A percentile compares a stretch with the other conserved stretches of the same genome.
Evolutionary conservation across 805 yeast species (phyloP).

Genomic region (Groenewaldozyma tartarivorans): DNA sequence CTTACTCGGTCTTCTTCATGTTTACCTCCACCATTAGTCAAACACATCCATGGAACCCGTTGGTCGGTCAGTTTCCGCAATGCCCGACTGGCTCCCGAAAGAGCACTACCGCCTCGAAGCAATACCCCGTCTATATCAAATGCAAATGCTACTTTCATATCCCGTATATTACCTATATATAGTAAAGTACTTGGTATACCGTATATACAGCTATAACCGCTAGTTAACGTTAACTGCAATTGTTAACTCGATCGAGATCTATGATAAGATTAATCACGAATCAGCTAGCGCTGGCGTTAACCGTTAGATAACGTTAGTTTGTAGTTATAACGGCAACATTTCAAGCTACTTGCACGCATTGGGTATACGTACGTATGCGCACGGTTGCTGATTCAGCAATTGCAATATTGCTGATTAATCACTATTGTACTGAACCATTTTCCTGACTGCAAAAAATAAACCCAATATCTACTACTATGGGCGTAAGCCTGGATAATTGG

Average conservation of each 20-base stretch:
- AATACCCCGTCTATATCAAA: slow-evolving; percentile 74
- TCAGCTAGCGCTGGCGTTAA: neutral
- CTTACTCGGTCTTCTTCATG: slow-evolving; percentile 53
- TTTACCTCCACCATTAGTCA: slow-evolving; percentile 88
- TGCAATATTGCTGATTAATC: too few relatives aligned
- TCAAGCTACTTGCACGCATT: too few relatives aligned
- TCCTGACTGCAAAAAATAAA: too few relatives aligned
- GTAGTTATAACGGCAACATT: too few relatives aligned
- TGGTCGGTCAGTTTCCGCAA: slow-evolving; percentile 41
- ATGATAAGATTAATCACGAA: neutral
- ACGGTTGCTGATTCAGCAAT: too few relatives aligned
- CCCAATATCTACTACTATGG: too few relatives aligned
- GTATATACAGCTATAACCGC: too few relatives aligned
- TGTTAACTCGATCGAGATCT: too few relatives aligned
- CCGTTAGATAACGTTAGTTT: neutral
- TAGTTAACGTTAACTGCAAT: too few relatives aligned
- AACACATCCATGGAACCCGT: slow-evolving; percentile 65
- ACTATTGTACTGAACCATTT: too few relatives aligned
- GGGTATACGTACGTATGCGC: too few relatives aligned
- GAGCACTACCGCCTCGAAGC: slow-evolving; percentile 59
- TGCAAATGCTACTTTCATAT: slow-evolving; percentile 2
- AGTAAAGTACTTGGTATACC: neutral
- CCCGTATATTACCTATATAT: neutral
- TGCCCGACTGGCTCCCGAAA: slow-evolving; percentile 57
- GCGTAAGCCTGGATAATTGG: too few relatives aligned